Evolutionary conservation across 345 rosid genomes (phyloP).

Genomic region (Gossypium anomalum): DNA sequence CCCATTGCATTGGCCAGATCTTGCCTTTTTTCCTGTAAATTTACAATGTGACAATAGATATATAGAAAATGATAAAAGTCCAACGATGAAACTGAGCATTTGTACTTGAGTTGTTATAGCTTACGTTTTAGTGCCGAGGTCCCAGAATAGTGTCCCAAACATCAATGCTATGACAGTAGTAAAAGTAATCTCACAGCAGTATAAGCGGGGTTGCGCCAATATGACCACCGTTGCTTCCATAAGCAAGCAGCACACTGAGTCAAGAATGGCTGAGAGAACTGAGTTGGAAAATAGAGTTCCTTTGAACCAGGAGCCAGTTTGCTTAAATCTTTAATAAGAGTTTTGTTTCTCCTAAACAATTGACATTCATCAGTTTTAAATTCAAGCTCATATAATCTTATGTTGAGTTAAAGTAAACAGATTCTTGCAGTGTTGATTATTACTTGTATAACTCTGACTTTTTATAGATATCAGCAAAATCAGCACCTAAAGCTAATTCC

Average conservation of each 20-base stretch:
- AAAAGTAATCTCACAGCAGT: conserved; percentile 62
- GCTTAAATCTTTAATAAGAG: conserved; percentile 46
- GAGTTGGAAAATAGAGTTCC: conserved; percentile 52
- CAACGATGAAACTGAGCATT: not conserved
- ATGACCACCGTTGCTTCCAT: conserved; percentile 74
- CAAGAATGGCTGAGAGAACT: conserved; percentile 50
- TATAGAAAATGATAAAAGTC: not conserved
- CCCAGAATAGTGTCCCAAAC: conserved; percentile 74
- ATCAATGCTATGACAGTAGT: conserved; percentile 50
- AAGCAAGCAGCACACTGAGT: conserved; percentile 61
- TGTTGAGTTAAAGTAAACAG: not conserved
- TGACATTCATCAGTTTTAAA: not conserved
- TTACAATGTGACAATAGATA: not conserved
- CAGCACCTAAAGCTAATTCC: conserved; percentile 54
- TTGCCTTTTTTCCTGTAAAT: conserved; percentile 31
- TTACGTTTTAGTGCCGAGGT: conserved; percentile 63
- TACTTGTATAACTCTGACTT: conserved; percentile 61
- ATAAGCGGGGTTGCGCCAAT: conserved; percentile 74
- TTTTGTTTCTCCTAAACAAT: conserved; percentile 60
- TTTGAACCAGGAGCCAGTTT: conserved; percentile 49
- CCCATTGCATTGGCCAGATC: conserved; percentile 72
- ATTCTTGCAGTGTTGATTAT: not conserved
- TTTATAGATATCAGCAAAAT: conserved; percentile 56
- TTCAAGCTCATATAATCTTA: not conserved
- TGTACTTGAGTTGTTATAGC: conserved; percentile 6